These are phyloP conservation scores for Coniochaeta pulveracea DNA, from an alignment of 2,329 filamentous ascomycete species.

Conservation along the genomic window DNA sequence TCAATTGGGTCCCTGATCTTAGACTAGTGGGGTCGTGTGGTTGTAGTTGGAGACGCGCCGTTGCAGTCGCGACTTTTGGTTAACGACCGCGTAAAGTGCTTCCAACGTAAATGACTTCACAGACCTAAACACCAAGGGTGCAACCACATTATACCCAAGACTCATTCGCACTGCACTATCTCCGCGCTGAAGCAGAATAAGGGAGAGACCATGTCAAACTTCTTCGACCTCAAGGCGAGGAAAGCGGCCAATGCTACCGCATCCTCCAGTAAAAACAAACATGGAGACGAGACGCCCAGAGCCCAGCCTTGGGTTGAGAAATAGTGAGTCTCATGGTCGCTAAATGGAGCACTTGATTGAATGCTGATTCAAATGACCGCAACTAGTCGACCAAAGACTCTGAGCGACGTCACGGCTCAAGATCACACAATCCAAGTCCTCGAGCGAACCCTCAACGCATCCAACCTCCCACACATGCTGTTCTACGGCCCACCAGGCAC, in stretches of 20 bases:
- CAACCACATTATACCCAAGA: too few species aligned
- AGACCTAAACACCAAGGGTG: too few species aligned
- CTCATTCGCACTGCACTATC: too few species aligned
- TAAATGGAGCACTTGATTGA: background rate
- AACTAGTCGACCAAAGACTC: constrained; percentile 75
- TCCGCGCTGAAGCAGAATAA: too few species aligned
- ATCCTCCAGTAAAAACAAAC: constrained; percentile 54
- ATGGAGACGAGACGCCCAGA: constrained; percentile 49
- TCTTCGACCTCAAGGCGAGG: constrained; percentile 91
- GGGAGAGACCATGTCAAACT: constrained; percentile 76
- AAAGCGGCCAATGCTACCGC: constrained; percentile 57
- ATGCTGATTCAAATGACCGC: constrained; percentile 15
- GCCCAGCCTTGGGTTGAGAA: constrained; percentile 97
- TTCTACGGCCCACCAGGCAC: constrained; percentile 98
- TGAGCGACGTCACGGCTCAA: constrained; percentile 92
- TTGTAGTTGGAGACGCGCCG: too few species aligned
- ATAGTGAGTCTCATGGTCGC: constrained; percentile 52
- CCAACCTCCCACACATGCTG: constrained; percentile 97
- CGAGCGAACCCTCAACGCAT: constrained; percentile 83
- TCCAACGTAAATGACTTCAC: too few species aligned
- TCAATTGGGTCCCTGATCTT: too few species aligned
- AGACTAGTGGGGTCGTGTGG: too few species aligned
- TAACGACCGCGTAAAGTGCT: too few species aligned
- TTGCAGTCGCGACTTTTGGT: too few species aligned
- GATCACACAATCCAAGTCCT: constrained; percentile 94